Percentiles rank a stretch among this genome's conserved stretches.
Conservation (phyloP, 108 stramenopile genomes). For the Skeletonema grethae region DNA sequence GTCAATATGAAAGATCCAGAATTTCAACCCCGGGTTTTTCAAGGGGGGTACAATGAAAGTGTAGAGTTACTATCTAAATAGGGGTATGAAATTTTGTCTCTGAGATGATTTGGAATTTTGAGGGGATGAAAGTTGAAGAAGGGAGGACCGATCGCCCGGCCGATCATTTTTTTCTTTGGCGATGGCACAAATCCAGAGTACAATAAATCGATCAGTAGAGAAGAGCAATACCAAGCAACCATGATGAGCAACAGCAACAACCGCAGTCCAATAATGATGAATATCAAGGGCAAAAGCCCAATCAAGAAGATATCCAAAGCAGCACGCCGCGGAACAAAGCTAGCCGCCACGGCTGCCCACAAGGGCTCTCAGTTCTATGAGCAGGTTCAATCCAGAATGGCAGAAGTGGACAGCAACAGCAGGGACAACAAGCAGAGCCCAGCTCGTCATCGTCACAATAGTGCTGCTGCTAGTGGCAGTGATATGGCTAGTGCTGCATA, state of each 20-base stretch:
- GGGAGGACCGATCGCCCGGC: no score
- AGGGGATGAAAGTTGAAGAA: no score
- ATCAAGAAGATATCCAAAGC: constrained; percentile 34
- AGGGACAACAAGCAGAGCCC: background rate
- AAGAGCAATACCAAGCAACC: background rate
- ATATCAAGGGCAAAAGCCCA: constrained; percentile 19
- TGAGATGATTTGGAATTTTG: no score
- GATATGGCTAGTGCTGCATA: constrained; percentile 12
- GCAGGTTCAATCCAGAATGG: constrained; percentile 12
- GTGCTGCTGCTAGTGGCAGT: constrained; percentile 7
- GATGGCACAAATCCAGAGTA: no score
- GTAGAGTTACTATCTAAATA: no score
- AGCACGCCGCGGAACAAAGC: constrained; percentile 15
- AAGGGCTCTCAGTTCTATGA: constrained; percentile 23
- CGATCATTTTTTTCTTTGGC: no score
- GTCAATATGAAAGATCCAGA: no score
- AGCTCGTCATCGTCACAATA: background rate
- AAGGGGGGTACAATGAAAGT: no score
- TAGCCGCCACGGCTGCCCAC: constrained; percentile 24
- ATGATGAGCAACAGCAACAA: constrained; percentile 1
- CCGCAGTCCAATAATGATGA: background rate
- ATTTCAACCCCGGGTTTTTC: no score
- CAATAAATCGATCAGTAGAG: no score
- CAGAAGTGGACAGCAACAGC: background rate
- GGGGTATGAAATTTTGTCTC: no score